Conservation (phyloP, 1,139 yeast genomes). For the Suhomyces atakaporum region DNA sequence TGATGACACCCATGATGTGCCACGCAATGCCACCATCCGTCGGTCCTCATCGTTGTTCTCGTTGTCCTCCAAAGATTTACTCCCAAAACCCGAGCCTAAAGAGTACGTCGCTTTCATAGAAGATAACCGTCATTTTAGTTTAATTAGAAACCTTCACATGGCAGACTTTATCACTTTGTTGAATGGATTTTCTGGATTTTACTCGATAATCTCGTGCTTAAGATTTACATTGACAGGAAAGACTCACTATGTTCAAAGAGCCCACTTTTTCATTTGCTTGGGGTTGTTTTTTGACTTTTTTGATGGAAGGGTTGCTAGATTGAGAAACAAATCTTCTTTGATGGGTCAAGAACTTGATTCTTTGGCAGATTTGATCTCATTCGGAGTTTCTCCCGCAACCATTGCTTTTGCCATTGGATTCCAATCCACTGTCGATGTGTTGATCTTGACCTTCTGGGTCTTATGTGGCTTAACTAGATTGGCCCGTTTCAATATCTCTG, state of each 20-base stretch:
- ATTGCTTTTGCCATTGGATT: slow-evolving; percentile 92
- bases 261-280: slow-evolving; percentile 81
- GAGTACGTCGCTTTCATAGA: slow-evolving; percentile 78
- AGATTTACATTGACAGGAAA: slow-evolving; percentile 72
- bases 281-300: slow-evolving; percentile 95
- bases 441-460: slow-evolving; percentile 79
- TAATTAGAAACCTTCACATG: slow-evolving; percentile 80
- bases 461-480: slow-evolving; percentile 91
- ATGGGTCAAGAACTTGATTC: slow-evolving; percentile 98
- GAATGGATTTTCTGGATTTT: slow-evolving; percentile 89
- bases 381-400: slow-evolving; percentile 92
- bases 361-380: slow-evolving; percentile 88
- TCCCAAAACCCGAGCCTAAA: slow-evolving; percentile 62
- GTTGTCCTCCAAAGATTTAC: slow-evolving; percentile 35
- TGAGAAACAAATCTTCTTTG: slow-evolving; percentile 85
- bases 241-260: slow-evolving; percentile 77
- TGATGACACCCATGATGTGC: slow-evolving; percentile 25
- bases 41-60: slow-evolving; percentile 42
- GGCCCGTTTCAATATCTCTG: slow-evolving; percentile 94
- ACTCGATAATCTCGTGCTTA: slow-evolving; percentile 82
- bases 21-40: slow-evolving; percentile 34
- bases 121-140: slow-evolving; percentile 76
- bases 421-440: slow-evolving; percentile 77
- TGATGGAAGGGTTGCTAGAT: slow-evolving; percentile 95
- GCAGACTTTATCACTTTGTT: slow-evolving; percentile 94